These are phyloP conservation scores for Globisporangium middletonii DNA, from an alignment of 352 stramenopile genomes.

Conservation along the genomic window DNA sequence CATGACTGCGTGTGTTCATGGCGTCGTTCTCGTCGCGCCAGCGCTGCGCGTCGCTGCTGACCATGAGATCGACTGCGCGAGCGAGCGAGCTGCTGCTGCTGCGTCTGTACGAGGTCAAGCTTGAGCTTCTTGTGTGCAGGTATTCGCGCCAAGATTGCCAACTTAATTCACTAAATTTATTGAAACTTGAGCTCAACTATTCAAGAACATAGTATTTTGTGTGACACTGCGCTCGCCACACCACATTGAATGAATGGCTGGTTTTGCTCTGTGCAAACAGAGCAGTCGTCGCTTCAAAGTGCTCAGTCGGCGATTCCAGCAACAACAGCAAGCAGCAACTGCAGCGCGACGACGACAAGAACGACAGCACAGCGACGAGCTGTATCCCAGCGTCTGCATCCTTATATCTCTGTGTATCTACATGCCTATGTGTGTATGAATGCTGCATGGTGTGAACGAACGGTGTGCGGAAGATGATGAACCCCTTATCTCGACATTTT, in stretches of 20 bases:
- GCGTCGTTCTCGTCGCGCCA: constrained; percentile 10
- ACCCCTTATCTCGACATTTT: constrained; percentile 82
- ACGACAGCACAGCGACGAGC: background rate
- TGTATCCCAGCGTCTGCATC: too few species aligned
- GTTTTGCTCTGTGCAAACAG: background rate
- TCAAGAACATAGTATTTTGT: too few species aligned
- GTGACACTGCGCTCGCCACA: too few species aligned
- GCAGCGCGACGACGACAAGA: background rate
- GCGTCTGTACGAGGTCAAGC: too few species aligned
- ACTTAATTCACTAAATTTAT: too few species aligned
- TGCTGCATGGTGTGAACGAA: background rate
- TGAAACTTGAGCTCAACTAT: too few species aligned
- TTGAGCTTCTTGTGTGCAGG: too few species aligned
- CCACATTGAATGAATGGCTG: background rate
- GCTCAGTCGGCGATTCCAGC: background rate
- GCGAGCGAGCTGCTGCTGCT: too few species aligned
- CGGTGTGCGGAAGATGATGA: constrained; percentile 75
- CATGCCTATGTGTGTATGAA: background rate
- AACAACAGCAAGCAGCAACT: background rate
- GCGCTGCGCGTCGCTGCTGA: constrained; percentile 4
- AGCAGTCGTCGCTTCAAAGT: background rate
- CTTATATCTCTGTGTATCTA: background rate
- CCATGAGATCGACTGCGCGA: background rate
- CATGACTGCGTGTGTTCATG: constrained; percentile 2
- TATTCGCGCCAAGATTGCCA: too few species aligned